A percentile compares a stretch with the other conserved stretches of the same genome.
phyloP scores from a whole-genome alignment of 768 basidiomycete species.

The Neoboletus brunneissimus region DNA sequence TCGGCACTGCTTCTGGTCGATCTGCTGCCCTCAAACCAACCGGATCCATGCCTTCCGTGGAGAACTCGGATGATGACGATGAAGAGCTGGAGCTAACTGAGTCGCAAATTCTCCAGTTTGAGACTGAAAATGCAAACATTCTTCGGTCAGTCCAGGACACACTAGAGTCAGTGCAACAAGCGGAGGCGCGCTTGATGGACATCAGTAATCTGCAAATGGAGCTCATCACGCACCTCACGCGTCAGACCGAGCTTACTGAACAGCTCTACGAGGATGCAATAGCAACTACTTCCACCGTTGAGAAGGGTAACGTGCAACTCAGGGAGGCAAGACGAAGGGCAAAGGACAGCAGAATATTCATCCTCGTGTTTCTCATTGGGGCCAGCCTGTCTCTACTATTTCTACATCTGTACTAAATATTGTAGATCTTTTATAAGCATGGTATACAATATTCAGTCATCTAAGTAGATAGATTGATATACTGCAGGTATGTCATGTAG shows the following conservation, averaged over 20 bases:
- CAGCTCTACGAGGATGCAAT: conserved; percentile 94
- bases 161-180: conserved; percentile 85
- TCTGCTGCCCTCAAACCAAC: conserved; percentile 27
- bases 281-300: conserved; percentile 78
- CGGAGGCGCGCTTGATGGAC: conserved; percentile 88
- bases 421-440: conserved; percentile 1
- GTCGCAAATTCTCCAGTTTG: conserved; percentile 91
- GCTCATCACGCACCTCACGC: conserved; percentile 80
- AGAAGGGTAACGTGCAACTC: conserved; percentile 87
- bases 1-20: conserved; percentile 45
- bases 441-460: conserved; percentile 4
- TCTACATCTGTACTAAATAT: conserved; percentile 81
- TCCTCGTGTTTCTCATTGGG: conserved; percentile 88
- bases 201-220: conserved; percentile 93
- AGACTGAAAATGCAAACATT: conserved; percentile 86
- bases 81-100: conserved; percentile 80
- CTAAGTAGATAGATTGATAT: background rate
- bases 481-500: background rate
- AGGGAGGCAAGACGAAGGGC: conserved; percentile 85
- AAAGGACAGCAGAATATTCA: conserved; percentile 83
- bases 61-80: conserved; percentile 60
- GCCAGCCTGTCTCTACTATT: conserved; percentile 90
- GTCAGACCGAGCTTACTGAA: conserved; percentile 90
- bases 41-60: conserved; percentile 34
- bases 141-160: conserved; percentile 82